Percentiles rank a stretch among this genome's conserved stretches.
Conservation (phyloP, 192 early-diverging fungal species). For the Piromyces finnis region DNA sequence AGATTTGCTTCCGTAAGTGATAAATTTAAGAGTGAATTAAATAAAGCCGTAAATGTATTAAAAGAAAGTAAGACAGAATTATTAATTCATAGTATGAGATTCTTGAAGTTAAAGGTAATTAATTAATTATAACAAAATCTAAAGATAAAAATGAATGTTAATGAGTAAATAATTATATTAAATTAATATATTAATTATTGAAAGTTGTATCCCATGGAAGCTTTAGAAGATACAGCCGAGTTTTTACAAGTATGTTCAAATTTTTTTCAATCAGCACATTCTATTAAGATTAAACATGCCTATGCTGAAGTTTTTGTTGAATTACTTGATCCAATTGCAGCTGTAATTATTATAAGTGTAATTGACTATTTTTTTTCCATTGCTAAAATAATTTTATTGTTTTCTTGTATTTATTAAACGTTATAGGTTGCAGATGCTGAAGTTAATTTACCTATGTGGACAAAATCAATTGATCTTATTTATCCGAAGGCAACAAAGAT, state of each 20-base stretch:
- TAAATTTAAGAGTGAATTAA: constrained; percentile 73
- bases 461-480: constrained; percentile 78
- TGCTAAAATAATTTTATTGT: too few species aligned
- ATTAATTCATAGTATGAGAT: constrained; percentile 77
- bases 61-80: constrained; percentile 68
- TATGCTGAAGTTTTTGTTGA: constrained; percentile 82
- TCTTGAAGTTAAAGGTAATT: constrained; percentile 63
- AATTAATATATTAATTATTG: background rate
- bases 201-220: constrained; percentile 80
- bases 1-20: constrained; percentile 83
- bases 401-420: too few species aligned
- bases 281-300: constrained; percentile 64
- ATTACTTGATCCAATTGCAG: constrained; percentile 76
- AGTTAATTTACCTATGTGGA: constrained; percentile 87
- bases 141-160: too few species aligned
- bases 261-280: constrained; percentile 67
- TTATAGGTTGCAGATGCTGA: constrained; percentile 81
- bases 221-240: constrained; percentile 83
- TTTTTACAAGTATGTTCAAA: constrained; percentile 80
- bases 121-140: too few species aligned
- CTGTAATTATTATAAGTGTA: constrained; percentile 9
- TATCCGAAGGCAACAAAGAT: constrained; percentile 79
- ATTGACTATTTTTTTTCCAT: too few species aligned
- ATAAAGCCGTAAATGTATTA: constrained; percentile 15
- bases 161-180: too few species aligned